These are phyloP conservation scores for Anisodus acutangulus DNA, from an alignment of 257 asterid genomes.

Conservation along the genomic window DNA sequence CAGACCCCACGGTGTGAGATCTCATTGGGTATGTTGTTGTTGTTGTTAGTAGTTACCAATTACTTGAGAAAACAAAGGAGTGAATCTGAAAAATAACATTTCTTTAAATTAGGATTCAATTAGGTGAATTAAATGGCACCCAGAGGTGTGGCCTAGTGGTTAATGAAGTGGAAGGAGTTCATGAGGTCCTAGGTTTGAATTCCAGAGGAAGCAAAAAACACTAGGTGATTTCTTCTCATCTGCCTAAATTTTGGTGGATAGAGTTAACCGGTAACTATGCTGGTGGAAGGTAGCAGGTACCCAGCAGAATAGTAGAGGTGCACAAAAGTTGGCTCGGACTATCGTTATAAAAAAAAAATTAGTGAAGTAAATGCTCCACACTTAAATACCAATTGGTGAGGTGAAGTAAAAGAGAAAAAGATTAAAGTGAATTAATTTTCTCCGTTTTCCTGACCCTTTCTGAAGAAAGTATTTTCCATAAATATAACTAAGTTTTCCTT, in stretches of 20 bases:
- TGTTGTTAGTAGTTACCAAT: background rate
- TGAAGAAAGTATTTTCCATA: conserved; percentile 4
- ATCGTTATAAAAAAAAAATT: background rate
- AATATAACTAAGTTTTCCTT: background rate
- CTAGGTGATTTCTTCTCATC: conserved; percentile 1
- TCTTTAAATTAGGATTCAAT: background rate
- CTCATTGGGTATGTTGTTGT: no score
- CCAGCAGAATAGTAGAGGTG: background rate
- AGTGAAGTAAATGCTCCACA: conserved; percentile 16
- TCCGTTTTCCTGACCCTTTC: background rate
- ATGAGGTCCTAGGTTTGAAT: background rate
- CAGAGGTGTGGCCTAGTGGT: background rate
- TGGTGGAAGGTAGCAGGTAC: background rate
- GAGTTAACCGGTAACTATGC: background rate
- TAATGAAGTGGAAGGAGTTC: background rate
- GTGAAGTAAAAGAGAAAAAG: background rate
- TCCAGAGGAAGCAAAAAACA: background rate
- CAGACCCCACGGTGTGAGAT: no score
- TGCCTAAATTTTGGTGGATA: background rate
- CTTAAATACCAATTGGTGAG: conserved; percentile 11
- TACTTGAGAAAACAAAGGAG: background rate
- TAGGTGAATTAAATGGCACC: background rate
- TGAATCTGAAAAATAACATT: background rate
- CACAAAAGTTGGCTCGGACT: background rate
- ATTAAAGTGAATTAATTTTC: conserved; percentile 13